Evolutionary conservation across 139 green algal species (phyloP), one percentile per base, ranked within the genome.

Genomic region (Volvox africanus): DNA sequence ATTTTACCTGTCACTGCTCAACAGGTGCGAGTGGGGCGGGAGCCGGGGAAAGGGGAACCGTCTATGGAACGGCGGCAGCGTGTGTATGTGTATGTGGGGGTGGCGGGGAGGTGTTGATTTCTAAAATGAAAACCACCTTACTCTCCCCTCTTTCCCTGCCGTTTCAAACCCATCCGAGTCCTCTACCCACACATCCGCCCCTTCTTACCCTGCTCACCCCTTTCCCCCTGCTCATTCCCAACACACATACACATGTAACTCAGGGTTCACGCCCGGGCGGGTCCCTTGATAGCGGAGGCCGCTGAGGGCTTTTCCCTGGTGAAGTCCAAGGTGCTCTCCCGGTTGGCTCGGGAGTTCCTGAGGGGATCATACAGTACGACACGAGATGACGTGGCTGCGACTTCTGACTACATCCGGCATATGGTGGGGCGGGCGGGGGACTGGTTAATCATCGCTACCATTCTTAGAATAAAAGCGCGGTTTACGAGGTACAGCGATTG

Each of bases 1-100:
- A 36, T 94, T 94, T 36, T 93, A 94, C 86, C 69, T 77, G 22
- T 65, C 92, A 5, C 62, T 94, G 28, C 68, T 94, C 55, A 94
- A 94, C 81, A 85, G 92, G 89, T 92, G 71, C 17, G 69, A 55
- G 50, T 67, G 78, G 36, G 36, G 2, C 13, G 75, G 30, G 75
- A 20, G 75, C 12, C 11, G 75, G 33, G 75, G 18, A 32, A 32
- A 36, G 73, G 73, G 24, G 18, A 35, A 6, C 35, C 28, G 44
- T 55, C 44, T 55, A 5, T 55, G 5, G 9, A 55, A 55, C 44
- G 9, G 44, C 9, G 44, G 44, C 44, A 75, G 67, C 22, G 9
- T 75, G 67, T 75, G 67, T 75, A 28, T 75, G 67, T 55, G 44
- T 55, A 55, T 5, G 44, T 5, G 44, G 44, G 9, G 44, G 67